Evolutionary conservation across 2,329 filamentous ascomycete genomes (phyloP).

Genomic region (Blastomyces emzantsi): DNA sequence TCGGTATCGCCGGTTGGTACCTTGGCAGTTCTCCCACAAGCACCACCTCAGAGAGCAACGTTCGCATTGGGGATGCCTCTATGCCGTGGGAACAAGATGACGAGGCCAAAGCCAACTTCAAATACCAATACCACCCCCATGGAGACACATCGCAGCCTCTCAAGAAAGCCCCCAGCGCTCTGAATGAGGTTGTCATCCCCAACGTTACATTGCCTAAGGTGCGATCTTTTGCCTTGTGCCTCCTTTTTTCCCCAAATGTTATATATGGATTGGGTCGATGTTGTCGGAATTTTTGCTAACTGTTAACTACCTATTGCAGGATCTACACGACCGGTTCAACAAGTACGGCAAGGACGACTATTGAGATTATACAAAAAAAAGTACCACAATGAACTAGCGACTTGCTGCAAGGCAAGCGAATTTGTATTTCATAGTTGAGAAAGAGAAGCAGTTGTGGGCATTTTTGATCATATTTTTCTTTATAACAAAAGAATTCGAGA

Average conservation of each 20-base stretch:
- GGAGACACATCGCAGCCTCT: constrained; percentile 67
- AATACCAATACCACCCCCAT: constrained; percentile 74
- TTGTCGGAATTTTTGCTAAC: neutral
- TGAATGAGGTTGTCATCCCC: constrained; percentile 91
- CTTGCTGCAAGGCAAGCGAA: neutral
- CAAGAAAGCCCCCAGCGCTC: constrained; percentile 84
- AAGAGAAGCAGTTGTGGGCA: neutral
- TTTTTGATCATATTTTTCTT: neutral
- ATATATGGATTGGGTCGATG: neutral
- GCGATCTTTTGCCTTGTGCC: constrained; percentile 24
- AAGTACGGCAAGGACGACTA: constrained; percentile 98
- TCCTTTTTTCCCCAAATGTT: neutral
- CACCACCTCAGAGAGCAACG: constrained; percentile 68
- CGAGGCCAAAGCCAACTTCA: constrained; percentile 49
- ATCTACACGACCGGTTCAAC: constrained; percentile 95
- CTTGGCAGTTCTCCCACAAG: constrained; percentile 76
- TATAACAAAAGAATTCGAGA: neutral
- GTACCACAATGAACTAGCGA: constrained; percentile 10
- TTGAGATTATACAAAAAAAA: constrained; percentile 6
- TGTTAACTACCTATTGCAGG: constrained; percentile 39
- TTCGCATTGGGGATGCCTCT: constrained; percentile 63
- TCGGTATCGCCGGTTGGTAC: constrained; percentile 75
- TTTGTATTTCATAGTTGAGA: constrained; percentile 1
- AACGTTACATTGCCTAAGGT: constrained; percentile 89
- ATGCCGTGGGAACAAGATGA: constrained; percentile 85